These are phyloP conservation scores for Populus alba DNA, from an alignment of 345 rosid species.

Conservation along the genomic window DNA sequence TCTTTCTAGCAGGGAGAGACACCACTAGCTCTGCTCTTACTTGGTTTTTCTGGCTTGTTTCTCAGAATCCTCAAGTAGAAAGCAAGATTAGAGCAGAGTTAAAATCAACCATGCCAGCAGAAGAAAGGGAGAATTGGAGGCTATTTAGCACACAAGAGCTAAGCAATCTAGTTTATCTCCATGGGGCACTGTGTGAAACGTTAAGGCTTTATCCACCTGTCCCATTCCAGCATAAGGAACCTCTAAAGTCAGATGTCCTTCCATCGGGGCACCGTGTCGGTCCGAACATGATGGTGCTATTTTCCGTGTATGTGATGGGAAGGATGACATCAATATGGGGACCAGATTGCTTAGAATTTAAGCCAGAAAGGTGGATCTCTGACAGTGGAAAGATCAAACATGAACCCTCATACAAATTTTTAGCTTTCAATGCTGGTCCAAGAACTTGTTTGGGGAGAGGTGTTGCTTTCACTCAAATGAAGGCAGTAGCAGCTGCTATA, in stretches of 20 bases:
- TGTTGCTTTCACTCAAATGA: constrained; percentile 55
- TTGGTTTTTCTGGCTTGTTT: constrained; percentile 22
- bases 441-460: constrained; percentile 63
- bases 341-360: constrained; percentile 33
- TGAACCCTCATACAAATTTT: constrained; percentile 57
- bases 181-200: constrained; percentile 15
- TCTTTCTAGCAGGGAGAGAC: constrained; percentile 20
- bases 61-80: constrained; percentile 8
- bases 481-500: constrained; percentile 38
- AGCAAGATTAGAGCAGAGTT: constrained; percentile 17
- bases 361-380: constrained; percentile 45
- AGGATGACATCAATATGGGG: constrained; percentile 47
- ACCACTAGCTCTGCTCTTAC: constrained; percentile 21
- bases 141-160: neutral
- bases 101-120: neutral
- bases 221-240: constrained; percentile 14
- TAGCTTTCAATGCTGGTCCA: constrained; percentile 62
- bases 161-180: constrained; percentile 11
- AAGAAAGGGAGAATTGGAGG: neutral
- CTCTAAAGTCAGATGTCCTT: constrained; percentile 28
- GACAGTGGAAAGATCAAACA: constrained; percentile 29
- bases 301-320: constrained; percentile 43
- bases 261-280: constrained; percentile 40
- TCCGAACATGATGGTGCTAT: constrained; percentile 24
- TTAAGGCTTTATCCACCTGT: constrained; percentile 21